Conservation (phyloP, 441 rosid genomes). For the Mallotus repandus region DNA sequence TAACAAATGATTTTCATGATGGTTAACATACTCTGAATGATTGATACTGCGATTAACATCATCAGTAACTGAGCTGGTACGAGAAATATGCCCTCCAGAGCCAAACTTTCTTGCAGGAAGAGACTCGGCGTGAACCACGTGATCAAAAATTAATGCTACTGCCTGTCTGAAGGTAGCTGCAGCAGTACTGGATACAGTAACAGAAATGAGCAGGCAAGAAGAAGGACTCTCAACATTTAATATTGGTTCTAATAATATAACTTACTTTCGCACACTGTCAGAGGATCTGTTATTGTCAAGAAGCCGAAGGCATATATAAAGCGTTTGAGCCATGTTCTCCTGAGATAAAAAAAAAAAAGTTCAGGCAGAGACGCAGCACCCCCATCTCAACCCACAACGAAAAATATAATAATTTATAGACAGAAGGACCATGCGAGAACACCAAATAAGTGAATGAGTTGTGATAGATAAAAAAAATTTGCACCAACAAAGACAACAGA, state of each 20-base stretch:
- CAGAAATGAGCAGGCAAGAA: slow-evolving; percentile 15
- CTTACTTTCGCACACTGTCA: slow-evolving; percentile 96
- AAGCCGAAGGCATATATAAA: slow-evolving; percentile 92
- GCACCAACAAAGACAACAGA: background rate
- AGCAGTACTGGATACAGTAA: slow-evolving; percentile 71
- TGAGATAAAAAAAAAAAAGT: slow-evolving; percentile 38
- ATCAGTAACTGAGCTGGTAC: slow-evolving; percentile 78
- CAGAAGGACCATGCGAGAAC: background rate
- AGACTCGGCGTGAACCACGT: slow-evolving; percentile 77
- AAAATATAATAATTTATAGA: background rate
- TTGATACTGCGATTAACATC: slow-evolving; percentile 82
- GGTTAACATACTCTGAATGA: slow-evolving; percentile 63
- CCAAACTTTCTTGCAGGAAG: slow-evolving; percentile 76
- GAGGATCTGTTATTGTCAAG: slow-evolving; percentile 79
- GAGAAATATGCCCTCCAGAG: slow-evolving; percentile 61
- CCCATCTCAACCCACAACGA: background rate
- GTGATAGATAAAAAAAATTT: background rate
- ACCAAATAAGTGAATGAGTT: background rate
- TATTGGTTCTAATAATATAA: slow-evolving; percentile 23
- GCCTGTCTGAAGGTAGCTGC: slow-evolving; percentile 99
- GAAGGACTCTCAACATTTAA: slow-evolving; percentile 16
- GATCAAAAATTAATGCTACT: slow-evolving; percentile 92
- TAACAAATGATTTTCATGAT: slow-evolving; percentile 17
- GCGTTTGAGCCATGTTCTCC: slow-evolving; percentile 90
- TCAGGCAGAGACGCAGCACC: slow-evolving; percentile 19